phyloP scores from a whole-genome alignment of 1,139 yeast genomes.

The Sugiyamaella paludigena region DNA sequence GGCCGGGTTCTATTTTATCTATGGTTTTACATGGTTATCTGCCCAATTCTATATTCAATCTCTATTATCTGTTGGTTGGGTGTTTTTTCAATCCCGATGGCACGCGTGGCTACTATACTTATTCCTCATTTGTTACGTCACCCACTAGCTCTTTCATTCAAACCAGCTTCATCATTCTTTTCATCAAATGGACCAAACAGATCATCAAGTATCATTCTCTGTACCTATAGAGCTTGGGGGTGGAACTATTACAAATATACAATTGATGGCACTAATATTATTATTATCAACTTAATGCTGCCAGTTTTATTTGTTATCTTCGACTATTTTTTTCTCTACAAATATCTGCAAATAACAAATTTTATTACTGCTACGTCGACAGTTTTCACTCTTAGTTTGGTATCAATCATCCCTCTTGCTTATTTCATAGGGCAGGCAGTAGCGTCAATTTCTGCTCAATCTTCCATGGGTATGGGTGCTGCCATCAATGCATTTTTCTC shows the following conservation, averaged over 20 bases:
- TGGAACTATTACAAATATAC: conserved; percentile 92
- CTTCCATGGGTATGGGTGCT: conserved; percentile 99
- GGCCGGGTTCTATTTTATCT: conserved; percentile 81
- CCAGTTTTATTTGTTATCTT: conserved; percentile 80
- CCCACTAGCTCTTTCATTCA: conserved; percentile 79
- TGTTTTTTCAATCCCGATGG: conserved; percentile 93
- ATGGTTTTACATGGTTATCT: conserved; percentile 64
- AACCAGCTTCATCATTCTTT: conserved; percentile 52
- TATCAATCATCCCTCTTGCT: conserved; percentile 89
- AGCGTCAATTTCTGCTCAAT: conserved; percentile 96
- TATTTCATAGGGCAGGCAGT: conserved; percentile 98
- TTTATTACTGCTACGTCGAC: conserved; percentile 58
- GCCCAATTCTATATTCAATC: conserved; percentile 61
- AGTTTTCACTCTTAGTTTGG: conserved; percentile 70
- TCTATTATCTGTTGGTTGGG: conserved; percentile 71
- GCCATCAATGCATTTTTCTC: conserved; percentile 97
- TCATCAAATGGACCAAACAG: conserved; percentile 21
- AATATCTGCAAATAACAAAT: conserved; percentile 46
- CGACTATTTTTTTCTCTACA: conserved; percentile 67
- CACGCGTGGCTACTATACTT: conserved; percentile 65
- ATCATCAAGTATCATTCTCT: conserved; percentile 50
- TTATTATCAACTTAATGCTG: conserved; percentile 77
- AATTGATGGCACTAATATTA: conserved; percentile 91
- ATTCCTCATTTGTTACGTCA: conserved; percentile 82
- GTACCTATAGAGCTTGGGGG: conserved; percentile 92